Evolutionary conservation across 2,329 filamentous ascomycete species (phyloP).

Genomic region (Fusarium dimerum): DNA sequence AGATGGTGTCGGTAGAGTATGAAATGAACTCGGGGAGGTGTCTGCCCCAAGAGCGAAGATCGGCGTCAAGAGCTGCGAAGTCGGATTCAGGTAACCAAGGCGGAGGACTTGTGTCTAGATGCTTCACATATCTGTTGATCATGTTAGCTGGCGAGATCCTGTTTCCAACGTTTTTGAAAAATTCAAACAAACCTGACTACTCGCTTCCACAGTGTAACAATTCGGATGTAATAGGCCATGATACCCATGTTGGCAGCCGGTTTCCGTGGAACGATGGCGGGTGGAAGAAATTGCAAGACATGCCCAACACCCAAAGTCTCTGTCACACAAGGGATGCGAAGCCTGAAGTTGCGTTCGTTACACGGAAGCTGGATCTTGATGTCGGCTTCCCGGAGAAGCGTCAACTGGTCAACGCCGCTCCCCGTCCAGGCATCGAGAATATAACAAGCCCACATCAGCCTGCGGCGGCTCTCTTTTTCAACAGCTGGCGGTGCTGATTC

Average conservation of each 20-base stretch:
- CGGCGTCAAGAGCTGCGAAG: conserved; percentile 42
- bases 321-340: conserved; percentile 42
- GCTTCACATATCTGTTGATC: conserved; percentile 41
- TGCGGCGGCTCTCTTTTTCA: conserved; percentile 39
- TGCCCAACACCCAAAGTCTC: conserved; percentile 43
- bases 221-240: conserved; percentile 45
- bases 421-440: conserved; percentile 43
- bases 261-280: conserved; percentile 40
- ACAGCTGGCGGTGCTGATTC: conserved; percentile 36
- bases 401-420: conserved; percentile 41
- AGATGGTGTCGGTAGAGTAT: conserved; percentile 46
- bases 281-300: conserved; percentile 41
- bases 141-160: conserved; percentile 7
- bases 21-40: conserved; percentile 46
- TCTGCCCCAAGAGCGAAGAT: conserved; percentile 42
- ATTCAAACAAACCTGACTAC: conserved; percentile 36
- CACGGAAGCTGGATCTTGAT: conserved; percentile 44
- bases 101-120: conserved; percentile 39
- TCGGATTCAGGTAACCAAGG: conserved; percentile 47
- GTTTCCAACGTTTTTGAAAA: neutral
- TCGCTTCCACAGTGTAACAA: conserved; percentile 43
- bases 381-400: conserved; percentile 40
- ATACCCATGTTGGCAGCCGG: conserved; percentile 46
- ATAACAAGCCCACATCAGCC: conserved; percentile 46
- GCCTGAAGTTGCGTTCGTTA: conserved; percentile 44